Percentiles rank a stretch among this genome's conserved stretches.
These are phyloP conservation scores for Pseudocercospora vitis DNA, from an alignment of 2,329 filamentous ascomycete species.

Conservation along the genomic window DNA sequence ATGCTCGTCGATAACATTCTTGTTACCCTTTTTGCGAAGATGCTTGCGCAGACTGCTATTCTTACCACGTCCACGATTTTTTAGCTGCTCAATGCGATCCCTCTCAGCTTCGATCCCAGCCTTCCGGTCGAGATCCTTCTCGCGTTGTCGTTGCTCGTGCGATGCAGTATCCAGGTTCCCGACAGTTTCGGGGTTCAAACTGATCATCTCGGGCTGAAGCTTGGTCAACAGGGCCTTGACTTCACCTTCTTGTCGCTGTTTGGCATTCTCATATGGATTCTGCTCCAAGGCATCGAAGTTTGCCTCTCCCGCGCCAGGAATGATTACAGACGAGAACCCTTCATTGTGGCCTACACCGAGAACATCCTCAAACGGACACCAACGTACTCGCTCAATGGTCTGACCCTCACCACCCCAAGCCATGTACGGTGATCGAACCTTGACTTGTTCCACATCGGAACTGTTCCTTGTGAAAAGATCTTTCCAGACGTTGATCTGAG, in stretches of 20 bases:
- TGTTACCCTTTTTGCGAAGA: conserved; percentile 84
- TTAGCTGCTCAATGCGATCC: conserved; percentile 59
- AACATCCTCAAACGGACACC: conserved; percentile 95
- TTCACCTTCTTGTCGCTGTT: conserved; percentile 89
- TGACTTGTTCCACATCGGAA: conserved; percentile 62
- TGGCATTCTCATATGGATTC: conserved; percentile 92
- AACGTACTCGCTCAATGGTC: conserved; percentile 75
- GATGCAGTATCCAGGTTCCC: conserved; percentile 82
- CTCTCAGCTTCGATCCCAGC: conserved; percentile 45
- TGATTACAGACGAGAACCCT: conserved; percentile 85
- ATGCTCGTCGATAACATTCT: conserved; percentile 96
- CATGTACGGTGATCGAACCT: conserved; percentile 88
- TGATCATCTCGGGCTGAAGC: conserved; percentile 94
- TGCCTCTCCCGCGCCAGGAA: conserved; percentile 92
- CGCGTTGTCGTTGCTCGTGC: conserved; percentile 71
- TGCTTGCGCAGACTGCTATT: conserved; percentile 87
- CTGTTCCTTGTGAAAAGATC: conserved; percentile 75
- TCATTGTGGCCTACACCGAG: conserved; percentile 80
- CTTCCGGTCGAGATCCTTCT: conserved; percentile 76
- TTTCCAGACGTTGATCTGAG: conserved; percentile 85
- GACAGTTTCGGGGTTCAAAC: conserved; percentile 86
- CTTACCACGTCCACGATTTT: conserved; percentile 81
- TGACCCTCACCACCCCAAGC: conserved; percentile 85
- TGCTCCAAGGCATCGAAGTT: conserved; percentile 93
- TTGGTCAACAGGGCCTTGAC: conserved; percentile 91